Evolutionary conservation across 441 rosid species (phyloP).

Genomic region (Aleurites moluccanus): DNA sequence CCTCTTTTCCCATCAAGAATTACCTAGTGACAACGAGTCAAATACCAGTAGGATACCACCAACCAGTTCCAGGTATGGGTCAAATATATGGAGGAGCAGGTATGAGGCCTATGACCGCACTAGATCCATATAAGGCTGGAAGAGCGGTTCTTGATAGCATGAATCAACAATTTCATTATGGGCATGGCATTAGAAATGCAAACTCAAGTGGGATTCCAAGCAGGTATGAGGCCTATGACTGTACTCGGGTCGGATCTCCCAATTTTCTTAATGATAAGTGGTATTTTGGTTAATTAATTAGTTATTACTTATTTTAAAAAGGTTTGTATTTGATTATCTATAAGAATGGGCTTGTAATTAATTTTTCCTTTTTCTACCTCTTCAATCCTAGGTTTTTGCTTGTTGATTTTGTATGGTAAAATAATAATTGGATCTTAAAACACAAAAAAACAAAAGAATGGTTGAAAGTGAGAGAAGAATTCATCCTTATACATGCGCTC

Average conservation of each 20-base stretch:
- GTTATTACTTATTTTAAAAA: background rate
- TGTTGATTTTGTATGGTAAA: background rate
- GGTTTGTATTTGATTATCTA: conserved; percentile 1
- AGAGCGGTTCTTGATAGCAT: conserved; percentile 50
- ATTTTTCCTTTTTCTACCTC: background rate
- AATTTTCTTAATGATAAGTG: conserved; percentile 24
- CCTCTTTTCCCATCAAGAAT: too few species aligned
- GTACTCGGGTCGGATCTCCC: conserved; percentile 49
- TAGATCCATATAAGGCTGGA: conserved; percentile 40
- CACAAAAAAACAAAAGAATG: too few species aligned
- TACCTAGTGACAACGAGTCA: conserved; percentile 41
- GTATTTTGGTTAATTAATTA: background rate
- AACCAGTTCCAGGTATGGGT: conserved; percentile 42
- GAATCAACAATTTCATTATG: conserved; percentile 62
- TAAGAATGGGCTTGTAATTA: conserved; percentile 5
- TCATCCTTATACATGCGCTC: too few species aligned
- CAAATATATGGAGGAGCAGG: conserved; percentile 52
- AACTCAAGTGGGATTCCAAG: conserved; percentile 43
- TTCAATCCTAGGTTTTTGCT: too few species aligned
- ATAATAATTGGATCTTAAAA: background rate
- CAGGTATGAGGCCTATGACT: conserved; percentile 54
- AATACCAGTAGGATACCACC: conserved; percentile 67
- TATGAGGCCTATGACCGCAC: conserved; percentile 36
- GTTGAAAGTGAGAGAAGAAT: too few species aligned
- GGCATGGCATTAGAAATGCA: conserved; percentile 55